Evolutionary conservation across 352 stramenopile species (phyloP).

Genomic region (Pythium sp.): DNA sequence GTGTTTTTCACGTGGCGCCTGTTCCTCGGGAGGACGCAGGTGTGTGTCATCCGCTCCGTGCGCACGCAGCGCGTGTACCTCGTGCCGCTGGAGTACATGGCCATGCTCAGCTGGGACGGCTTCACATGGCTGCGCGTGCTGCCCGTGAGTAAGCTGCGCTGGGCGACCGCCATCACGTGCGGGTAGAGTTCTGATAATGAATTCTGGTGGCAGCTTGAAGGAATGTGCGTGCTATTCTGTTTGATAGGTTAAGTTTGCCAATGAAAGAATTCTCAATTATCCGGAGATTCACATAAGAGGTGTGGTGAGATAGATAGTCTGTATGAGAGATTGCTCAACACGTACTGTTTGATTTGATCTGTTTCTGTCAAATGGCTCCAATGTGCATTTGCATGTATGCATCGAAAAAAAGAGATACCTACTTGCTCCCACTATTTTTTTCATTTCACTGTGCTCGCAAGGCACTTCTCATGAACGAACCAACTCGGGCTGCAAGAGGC

Average conservation of each 20-base stretch:
- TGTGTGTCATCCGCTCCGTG: not conserved
- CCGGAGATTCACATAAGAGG: too few species aligned
- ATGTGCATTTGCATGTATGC: too few species aligned
- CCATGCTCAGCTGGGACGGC: not conserved
- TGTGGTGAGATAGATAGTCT: too few species aligned
- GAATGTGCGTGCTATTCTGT: too few species aligned
- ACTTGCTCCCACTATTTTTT: too few species aligned
- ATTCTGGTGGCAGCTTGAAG: too few species aligned
- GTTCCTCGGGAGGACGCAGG: not conserved
- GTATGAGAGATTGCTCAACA: too few species aligned
- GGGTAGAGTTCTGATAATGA: not conserved
- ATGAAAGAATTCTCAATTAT: too few species aligned
- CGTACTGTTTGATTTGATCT: too few species aligned
- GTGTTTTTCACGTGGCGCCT: not conserved
- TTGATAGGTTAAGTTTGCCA: too few species aligned
- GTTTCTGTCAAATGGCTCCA: too few species aligned
- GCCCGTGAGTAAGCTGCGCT: not conserved
- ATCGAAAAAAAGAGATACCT: not conserved
- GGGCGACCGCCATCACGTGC: conserved; percentile 4
- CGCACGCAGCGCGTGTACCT: not conserved
- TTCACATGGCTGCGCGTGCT: not conserved
- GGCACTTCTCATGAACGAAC: not conserved
- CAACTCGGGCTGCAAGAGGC: not conserved
- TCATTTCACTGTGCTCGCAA: too few species aligned
- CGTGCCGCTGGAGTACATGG: not conserved